Evolutionary conservation across 768 basidiomycete genomes (phyloP).

Genomic region (Dioszegia crocea): DNA sequence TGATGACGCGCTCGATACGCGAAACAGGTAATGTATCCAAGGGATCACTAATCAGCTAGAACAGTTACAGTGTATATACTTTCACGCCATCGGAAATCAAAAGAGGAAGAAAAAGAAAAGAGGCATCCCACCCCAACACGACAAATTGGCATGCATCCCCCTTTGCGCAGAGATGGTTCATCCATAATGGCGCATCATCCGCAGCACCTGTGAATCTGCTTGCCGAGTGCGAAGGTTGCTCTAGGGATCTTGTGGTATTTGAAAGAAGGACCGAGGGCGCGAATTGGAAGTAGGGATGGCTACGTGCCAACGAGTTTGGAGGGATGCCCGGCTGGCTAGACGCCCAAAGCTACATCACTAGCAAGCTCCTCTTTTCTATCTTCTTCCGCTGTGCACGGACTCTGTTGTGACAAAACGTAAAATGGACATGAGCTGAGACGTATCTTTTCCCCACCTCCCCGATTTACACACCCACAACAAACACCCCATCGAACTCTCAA

Average conservation of each 20-base stretch:
- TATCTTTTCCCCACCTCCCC: background rate
- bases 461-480: background rate
- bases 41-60: constrained; percentile 6
- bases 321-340: no score
- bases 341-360: no score
- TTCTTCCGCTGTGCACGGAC: background rate
- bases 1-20: background rate
- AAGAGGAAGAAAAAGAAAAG: background rate
- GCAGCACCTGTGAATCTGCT: no score
- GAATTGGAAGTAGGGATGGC: no score
- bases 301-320: no score
- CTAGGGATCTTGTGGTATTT: no score
- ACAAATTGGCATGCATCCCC: constrained; percentile 5
- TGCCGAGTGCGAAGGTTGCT: no score
- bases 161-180: constrained; percentile 1
- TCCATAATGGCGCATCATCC: background rate
- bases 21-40: background rate
- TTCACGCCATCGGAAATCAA: background rate
- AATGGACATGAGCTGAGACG: constrained; percentile 16
- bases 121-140: background rate
- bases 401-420: background rate
- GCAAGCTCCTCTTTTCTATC: background rate
- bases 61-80: background rate
- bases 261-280: no score
- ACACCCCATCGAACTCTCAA: no score